phyloP scores from a whole-genome alignment of 2,329 filamentous ascomycete genomes.

The Botryosphaeria agaves region DNA sequence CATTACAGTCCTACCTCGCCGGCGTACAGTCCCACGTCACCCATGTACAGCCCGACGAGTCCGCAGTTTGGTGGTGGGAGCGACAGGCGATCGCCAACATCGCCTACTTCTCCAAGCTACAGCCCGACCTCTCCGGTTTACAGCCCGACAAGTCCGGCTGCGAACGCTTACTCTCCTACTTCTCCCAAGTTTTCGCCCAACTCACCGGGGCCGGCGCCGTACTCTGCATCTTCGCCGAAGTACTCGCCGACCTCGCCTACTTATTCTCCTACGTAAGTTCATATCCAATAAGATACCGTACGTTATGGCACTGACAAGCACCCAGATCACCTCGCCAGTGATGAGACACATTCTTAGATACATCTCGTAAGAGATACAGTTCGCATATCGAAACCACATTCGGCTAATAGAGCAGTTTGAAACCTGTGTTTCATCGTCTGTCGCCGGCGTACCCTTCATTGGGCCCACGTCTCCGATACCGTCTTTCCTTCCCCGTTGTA shows the following conservation, averaged over 20 bases:
- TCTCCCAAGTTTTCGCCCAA: constrained; percentile 12
- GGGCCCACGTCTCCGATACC: no score
- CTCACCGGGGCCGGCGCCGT: constrained; percentile 17
- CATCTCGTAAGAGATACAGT: background rate
- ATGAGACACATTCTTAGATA: background rate
- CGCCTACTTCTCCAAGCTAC: constrained; percentile 39
- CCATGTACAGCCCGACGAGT: constrained; percentile 26
- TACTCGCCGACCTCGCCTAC: constrained; percentile 26
- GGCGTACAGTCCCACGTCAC: constrained; percentile 29
- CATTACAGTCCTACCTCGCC: constrained; percentile 34
- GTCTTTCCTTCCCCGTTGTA: no score
- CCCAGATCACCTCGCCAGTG: background rate
- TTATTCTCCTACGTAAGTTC: constrained; percentile 29
- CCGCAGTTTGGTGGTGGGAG: constrained; percentile 20
- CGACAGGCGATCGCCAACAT: constrained; percentile 26
- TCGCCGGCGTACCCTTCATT: background rate
- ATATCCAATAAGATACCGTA: no score
- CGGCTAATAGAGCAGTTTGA: background rate
- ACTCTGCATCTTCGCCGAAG: constrained; percentile 20
- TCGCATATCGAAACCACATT: background rate
- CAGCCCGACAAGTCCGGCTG: constrained; percentile 33
- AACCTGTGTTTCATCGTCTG: background rate
- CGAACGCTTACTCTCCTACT: constrained; percentile 12
- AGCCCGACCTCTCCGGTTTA: constrained; percentile 42
- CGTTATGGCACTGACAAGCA: background rate